A percentile compares a stretch with the other conserved stretches of the same genome.
Conservation (phyloP, 805 yeast species). For the Helenozyma rhizophorensis region DNA sequence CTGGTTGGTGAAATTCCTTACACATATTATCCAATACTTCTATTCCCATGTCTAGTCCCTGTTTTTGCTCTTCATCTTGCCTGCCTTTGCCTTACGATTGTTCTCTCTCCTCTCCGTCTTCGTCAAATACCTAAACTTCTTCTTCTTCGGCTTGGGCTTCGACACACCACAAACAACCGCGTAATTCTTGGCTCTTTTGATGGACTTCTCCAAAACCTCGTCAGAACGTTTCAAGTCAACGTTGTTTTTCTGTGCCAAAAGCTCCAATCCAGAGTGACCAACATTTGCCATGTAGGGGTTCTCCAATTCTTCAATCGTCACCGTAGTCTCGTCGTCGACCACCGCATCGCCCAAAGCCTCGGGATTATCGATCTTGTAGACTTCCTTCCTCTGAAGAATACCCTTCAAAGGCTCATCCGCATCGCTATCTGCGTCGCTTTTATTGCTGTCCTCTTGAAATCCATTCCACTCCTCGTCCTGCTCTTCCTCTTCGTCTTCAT, state of each 20-base stretch:
- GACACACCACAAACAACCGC: constrained; percentile 60
- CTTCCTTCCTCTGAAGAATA: constrained; percentile 21
- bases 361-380: constrained; percentile 27
- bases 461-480: constrained; percentile 39
- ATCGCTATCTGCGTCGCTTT: constrained; percentile 2
- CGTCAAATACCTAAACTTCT: constrained; percentile 84
- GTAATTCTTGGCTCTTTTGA: constrained; percentile 76
- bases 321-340: constrained; percentile 45
- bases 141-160: constrained; percentile 50
- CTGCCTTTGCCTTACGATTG: constrained; percentile 31
- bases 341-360: constrained; percentile 29
- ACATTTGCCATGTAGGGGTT: constrained; percentile 37
- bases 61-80: constrained; percentile 19
- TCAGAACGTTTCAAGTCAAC: constrained; percentile 69
- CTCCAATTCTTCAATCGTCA: constrained; percentile 53
- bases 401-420: constrained; percentile 14
- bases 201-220: constrained; percentile 67
- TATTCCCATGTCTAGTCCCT: constrained; percentile 11
- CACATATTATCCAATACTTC: too few species aligned
- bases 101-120: constrained; percentile 67
- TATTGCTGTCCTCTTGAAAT: constrained; percentile 20
- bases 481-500: constrained; percentile 9
- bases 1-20: too few species aligned
- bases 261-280: constrained; percentile 33
- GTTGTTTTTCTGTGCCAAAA: constrained; percentile 56